A percentile compares a stretch with the other conserved stretches of the same genome.
Evolutionary conservation across 768 basidiomycete genomes (phyloP).

Genomic region (Fomitopsis serialis): DNA sequence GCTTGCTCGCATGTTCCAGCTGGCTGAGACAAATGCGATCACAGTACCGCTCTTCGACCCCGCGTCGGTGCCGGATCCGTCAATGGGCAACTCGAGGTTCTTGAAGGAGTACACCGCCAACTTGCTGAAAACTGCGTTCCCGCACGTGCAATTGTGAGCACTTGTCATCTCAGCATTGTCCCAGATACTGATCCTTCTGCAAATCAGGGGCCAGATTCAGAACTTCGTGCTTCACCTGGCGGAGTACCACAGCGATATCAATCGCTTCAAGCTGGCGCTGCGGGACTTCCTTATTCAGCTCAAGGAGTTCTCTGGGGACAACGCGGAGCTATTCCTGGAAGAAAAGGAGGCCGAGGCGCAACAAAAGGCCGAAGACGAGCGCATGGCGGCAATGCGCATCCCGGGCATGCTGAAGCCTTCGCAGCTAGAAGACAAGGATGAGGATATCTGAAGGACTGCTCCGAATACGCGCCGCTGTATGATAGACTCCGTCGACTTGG

Average conservation of each 20-base stretch:
- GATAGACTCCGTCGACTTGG: constrained; percentile 11
- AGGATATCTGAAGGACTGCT: constrained; percentile 55
- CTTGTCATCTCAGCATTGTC: neutral
- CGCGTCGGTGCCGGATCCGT: constrained; percentile 59
- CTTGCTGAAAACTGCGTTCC: constrained; percentile 84
- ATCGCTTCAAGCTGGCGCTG: constrained; percentile 88
- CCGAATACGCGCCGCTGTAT: constrained; percentile 11
- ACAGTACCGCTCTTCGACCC: constrained; percentile 84
- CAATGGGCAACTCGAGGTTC: constrained; percentile 73
- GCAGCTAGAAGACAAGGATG: constrained; percentile 90
- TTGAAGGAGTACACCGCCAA: constrained; percentile 83
- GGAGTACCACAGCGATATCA: constrained; percentile 74
- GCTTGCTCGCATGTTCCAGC: constrained; percentile 90
- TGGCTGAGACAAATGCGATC: constrained; percentile 79
- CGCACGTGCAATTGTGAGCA: constrained; percentile 75
- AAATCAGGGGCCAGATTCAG: constrained; percentile 59
- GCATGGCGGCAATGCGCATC: constrained; percentile 85
- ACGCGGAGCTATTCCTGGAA: constrained; percentile 86
- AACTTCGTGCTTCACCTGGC: constrained; percentile 63
- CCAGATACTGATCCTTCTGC: neutral
- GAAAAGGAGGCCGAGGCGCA: constrained; percentile 89
- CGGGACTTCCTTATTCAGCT: constrained; percentile 98
- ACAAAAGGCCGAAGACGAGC: constrained; percentile 76
- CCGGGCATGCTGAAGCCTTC: constrained; percentile 98
- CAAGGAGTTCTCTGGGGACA: constrained; percentile 96